Base-by-base conservation (phyloP, 345 rosid genomes). In the Raphanus sativus region DNA sequence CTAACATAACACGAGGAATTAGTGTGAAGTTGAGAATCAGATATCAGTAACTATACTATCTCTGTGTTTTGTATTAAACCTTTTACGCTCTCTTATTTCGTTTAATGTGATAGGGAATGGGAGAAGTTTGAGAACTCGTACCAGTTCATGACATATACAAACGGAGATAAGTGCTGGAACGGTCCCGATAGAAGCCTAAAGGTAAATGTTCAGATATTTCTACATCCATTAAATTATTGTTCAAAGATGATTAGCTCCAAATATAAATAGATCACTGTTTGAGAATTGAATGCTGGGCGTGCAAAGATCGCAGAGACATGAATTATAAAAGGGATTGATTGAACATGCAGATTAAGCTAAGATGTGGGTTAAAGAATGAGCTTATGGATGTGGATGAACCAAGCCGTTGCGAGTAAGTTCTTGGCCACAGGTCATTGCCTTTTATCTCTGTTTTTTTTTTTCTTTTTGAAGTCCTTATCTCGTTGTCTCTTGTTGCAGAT, bases 341-440 rank as follows among this genome's bases (percentile, higher is more conserved):
- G 54, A 38, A 5, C 59, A 58, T 70, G 52, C 81, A 96, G 99
- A 93, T 93, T 56, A 91, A 73, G 82, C 89, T 96, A 65, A 88
- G 93, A 69, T 96, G 99, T 73, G 99, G 98, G 13, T 78, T 91
- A 84, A 86, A 85, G 32, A 89, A 85, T 54, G 98, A 93, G 88
- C 79, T 96, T 54, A 69, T 86, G 61, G 96, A 89, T 81, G 90
- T 93, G 6, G 98, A 89, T 68, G 98, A 95, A 80, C 99, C 98
- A 78, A 95, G 98, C 81, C 97, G 97, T 40, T 95, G 98, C 94
- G 97, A 96, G 99, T 93, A 86, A 86, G 78, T 21, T 55, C 72
- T 76, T 15, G 29, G 21, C 75, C 26, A 8, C n/a, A n/a, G n/a
- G n/a, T n/a, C n/a, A n/a, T n/a, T n/a, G n/a, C n/a, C n/a, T n/a